Percentiles rank a stretch among this genome's conserved stretches.
These are phyloP conservation scores for Pistacia integerrima DNA, from an alignment of 345 rosid genomes.

Conservation along the genomic window DNA sequence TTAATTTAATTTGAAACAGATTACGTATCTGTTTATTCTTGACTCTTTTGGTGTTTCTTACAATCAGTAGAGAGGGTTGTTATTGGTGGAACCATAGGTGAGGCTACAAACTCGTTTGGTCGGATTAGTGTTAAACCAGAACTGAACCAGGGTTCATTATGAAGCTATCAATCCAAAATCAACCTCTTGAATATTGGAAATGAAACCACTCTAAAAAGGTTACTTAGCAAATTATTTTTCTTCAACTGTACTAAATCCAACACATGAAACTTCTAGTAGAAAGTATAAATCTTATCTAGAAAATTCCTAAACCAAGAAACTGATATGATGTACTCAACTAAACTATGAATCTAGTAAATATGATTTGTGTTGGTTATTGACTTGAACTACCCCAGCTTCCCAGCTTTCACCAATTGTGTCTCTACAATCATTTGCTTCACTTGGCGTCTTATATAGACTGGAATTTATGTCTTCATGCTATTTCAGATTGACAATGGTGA, in stretches of 20 bases:
- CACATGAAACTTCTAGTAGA: too few relatives aligned
- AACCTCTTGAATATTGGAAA: background rate
- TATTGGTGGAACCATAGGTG: too few relatives aligned
- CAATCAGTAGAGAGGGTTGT: too few relatives aligned
- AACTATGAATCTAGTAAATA: too few relatives aligned
- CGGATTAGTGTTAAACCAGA: background rate
- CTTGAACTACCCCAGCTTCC: background rate
- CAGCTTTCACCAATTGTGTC: background rate
- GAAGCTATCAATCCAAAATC: background rate
- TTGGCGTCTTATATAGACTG: background rate
- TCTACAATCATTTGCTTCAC: background rate
- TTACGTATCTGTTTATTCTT: too few relatives aligned
- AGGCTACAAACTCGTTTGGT: background rate
- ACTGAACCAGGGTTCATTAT: background rate
- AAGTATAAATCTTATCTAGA: too few relatives aligned
- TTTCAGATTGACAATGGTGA: constrained; percentile 43
- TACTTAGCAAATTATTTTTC: background rate
- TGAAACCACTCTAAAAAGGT: background rate
- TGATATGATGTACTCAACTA: too few relatives aligned
- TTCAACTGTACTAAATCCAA: too few relatives aligned
- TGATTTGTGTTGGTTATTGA: background rate
- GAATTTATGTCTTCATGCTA: background rate
- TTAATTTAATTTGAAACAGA: background rate
- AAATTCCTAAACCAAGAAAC: too few relatives aligned
- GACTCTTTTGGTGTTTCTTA: too few relatives aligned